These are phyloP conservation scores for Closterium sp. DNA, from an alignment of 139 green algal genomes.

Conservation along the genomic window DNA sequence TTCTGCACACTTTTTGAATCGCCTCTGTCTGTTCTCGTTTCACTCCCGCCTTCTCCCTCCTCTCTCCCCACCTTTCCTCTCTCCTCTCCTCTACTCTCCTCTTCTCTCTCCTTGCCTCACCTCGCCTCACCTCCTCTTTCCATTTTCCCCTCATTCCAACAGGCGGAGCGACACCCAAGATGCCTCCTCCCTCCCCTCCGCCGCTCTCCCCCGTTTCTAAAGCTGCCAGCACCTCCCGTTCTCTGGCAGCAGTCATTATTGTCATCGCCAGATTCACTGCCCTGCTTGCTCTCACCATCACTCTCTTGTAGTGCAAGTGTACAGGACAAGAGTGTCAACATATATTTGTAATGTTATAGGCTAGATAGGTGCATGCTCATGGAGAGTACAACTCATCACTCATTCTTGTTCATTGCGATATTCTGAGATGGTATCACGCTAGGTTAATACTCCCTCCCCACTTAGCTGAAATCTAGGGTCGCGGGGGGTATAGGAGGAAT, in stretches of 20 bases:
- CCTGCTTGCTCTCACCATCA: background rate
- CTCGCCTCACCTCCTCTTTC: background rate
- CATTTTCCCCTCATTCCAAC: background rate
- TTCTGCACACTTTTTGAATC: background rate
- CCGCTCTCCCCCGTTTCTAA: background rate
- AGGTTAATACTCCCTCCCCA: no score
- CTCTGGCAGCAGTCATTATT: background rate
- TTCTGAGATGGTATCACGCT: no score
- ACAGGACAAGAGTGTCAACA: no score
- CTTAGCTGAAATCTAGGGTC: no score
- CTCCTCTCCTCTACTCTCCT: background rate
- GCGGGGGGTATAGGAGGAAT: no score
- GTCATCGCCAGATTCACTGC: background rate
- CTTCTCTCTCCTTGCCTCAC: background rate
- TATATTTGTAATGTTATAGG: no score
- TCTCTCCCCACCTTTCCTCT: background rate
- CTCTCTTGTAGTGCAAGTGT: background rate
- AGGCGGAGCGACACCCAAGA: background rate
- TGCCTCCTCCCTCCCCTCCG: background rate
- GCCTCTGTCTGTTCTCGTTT: background rate
- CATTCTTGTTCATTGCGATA: no score
- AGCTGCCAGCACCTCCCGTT: background rate
- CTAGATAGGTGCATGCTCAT: no score
- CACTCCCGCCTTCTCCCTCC: background rate
- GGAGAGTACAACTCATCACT: no score